Evolutionary conservation across 306 rosid species (phyloP).

Genomic region (Citrullus colocynthis): DNA sequence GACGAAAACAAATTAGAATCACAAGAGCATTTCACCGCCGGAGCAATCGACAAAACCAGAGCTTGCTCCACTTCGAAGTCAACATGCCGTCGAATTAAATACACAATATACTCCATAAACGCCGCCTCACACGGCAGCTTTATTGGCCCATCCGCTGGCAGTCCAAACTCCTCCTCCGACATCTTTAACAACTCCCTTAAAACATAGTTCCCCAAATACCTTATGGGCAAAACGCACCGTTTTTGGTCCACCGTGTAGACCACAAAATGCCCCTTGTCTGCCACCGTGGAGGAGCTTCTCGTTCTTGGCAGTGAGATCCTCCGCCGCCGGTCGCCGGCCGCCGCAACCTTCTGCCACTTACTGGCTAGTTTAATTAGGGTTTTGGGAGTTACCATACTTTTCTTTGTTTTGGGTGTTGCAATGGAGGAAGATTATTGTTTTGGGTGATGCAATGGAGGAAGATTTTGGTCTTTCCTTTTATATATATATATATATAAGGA

Average conservation of each 20-base stretch:
- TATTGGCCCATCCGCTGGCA: slow-evolving; percentile 16
- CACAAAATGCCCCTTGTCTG: slow-evolving; percentile 15
- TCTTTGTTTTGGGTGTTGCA: background rate
- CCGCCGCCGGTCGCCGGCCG: background rate
- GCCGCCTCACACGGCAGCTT: slow-evolving; percentile 28
- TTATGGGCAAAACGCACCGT: slow-evolving; percentile 16
- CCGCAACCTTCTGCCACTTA: background rate
- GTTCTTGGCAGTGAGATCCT: background rate
- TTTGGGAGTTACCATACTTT: background rate
- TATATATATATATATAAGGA: background rate
- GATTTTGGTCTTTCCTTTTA: background rate
- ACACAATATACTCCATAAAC: slow-evolving; percentile 13
- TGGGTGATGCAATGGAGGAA: background rate
- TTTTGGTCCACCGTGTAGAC: slow-evolving; percentile 14
- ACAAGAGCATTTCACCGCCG: background rate
- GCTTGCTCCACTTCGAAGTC: slow-evolving; percentile 11
- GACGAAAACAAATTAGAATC: background rate
- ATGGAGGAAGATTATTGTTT: background rate
- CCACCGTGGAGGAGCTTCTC: background rate
- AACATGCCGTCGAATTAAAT: slow-evolving; percentile 17
- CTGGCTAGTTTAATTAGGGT: background rate
- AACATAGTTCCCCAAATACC: slow-evolving; percentile 10
- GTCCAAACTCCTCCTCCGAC: slow-evolving; percentile 24
- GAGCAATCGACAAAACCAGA: slow-evolving; percentile 1
- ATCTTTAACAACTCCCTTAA: slow-evolving; percentile 11